Evolutionary conservation across 345 rosid genomes (phyloP), one percentile per base, ranked within the genome.

Genomic region (Stellera chamaejasme): DNA sequence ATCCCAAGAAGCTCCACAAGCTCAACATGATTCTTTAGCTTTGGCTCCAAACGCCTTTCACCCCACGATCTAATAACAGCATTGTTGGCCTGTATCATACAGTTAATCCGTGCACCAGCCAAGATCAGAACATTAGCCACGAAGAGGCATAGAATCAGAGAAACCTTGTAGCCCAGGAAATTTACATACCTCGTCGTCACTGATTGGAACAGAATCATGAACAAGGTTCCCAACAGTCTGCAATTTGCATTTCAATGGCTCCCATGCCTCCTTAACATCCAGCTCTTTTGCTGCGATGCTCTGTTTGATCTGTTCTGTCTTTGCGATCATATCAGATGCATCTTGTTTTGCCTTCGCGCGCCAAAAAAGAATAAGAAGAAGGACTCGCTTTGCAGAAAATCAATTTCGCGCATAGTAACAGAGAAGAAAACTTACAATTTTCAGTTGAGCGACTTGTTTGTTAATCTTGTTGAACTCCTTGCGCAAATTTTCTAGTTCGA

Each of bases 1-100:
- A 89, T 80, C 9, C 70, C 92, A 16, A 83, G 80, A 65, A 80
- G 82, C 63, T 89, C 95, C 57, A 89, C 87, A 23, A 89, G 97
- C 61, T 89, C 95, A 44, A 89, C 95, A 67, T 89, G 97, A 74
- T 79, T 86, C 73, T 70, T 78, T 51, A 86, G 50, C 62, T 77
- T 83, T n/a, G 75, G 57, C 68, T 77, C 79, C 43, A 61, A 6
- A 11, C 80, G 75, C 65, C 63, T 82, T 64, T 75, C 79, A 42
- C 92, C 97, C 81, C 78, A 78, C 7, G 60, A 9, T 57, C 76
- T 79, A 52, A 66, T 51, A 47, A 82, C 79, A 54, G 62, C 63
- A 75, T 89, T 89, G 65, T 82, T 72, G 3, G 75, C 92, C 97
- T 89, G 58, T 58, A 66, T 36, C 13, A 26, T 32, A 19, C 50